Conservation (phyloP, 257 asterid genomes). For the Jacaranda mimosifolia region DNA sequence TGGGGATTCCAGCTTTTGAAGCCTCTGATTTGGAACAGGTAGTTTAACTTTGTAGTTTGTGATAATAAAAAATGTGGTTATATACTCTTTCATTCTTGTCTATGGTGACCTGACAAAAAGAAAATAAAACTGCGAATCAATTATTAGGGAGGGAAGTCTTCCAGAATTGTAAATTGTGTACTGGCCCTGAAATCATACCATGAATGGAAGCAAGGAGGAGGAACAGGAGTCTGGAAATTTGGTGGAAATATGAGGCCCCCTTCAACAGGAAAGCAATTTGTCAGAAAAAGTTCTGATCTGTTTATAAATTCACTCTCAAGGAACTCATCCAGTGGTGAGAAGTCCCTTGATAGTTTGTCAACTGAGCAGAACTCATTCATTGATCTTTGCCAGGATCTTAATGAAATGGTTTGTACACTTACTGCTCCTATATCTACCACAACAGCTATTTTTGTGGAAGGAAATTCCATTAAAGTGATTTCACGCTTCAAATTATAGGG, state of each 20-base stretch:
- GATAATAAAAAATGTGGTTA: neutral
- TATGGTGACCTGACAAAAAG: too few relatives aligned
- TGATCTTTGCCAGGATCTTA: constrained; percentile 48
- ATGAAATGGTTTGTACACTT: constrained; percentile 57
- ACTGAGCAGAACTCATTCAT: constrained; percentile 41
- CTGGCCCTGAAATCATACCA: constrained; percentile 79
- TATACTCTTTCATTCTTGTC: neutral
- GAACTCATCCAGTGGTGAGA: constrained; percentile 58
- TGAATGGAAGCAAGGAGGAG: constrained; percentile 86
- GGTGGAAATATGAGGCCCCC: constrained; percentile 67
- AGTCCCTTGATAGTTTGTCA: constrained; percentile 46
- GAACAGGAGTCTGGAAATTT: constrained; percentile 68
- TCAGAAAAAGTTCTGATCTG: constrained; percentile 63
- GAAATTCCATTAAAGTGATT: constrained; percentile 27
- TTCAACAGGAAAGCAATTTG: constrained; percentile 60
- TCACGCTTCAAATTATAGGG: constrained; percentile 52
- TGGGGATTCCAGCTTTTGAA: constrained; percentile 88
- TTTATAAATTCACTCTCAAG: constrained; percentile 71
- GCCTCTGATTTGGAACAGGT: constrained; percentile 92
- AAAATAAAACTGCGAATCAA: neutral
- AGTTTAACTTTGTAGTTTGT: constrained; percentile 6
- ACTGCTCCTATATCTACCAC: constrained; percentile 12
- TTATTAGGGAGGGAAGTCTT: constrained; percentile 81
- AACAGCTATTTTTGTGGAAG: constrained; percentile 11
- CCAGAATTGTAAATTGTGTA: constrained; percentile 78